These are phyloP conservation scores for Colletotrichum acutatum DNA, from an alignment of 2,329 filamentous ascomycete species.

Conservation along the genomic window DNA sequence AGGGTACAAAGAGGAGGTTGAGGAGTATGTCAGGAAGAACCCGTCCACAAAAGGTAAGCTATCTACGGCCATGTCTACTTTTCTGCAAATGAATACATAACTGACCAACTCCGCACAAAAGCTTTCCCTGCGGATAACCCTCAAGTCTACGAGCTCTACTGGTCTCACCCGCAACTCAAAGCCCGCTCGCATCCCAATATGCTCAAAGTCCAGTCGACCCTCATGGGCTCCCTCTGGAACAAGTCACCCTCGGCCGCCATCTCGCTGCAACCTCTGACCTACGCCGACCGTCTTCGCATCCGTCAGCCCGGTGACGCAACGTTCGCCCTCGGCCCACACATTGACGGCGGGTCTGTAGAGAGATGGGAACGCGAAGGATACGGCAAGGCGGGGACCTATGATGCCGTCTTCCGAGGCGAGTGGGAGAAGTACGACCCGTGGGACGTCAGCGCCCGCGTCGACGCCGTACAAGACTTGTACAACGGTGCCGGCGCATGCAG, in stretches of 20 bases:
- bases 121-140: slow-evolving; percentile 75
- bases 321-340: slow-evolving; percentile 79
- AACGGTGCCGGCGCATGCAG: slow-evolving; percentile 83
- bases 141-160: slow-evolving; percentile 81
- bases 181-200: slow-evolving; percentile 75
- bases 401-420: slow-evolving; percentile 74
- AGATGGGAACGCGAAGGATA: slow-evolving; percentile 80
- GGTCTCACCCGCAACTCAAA: slow-evolving; percentile 75
- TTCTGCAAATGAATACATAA: not conserved
- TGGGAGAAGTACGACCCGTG: slow-evolving; percentile 89
- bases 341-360: slow-evolving; percentile 80
- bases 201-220: slow-evolving; percentile 67
- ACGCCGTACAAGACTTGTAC: slow-evolving; percentile 79
- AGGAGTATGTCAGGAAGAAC: slow-evolving; percentile 74
- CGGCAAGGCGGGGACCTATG: slow-evolving; percentile 75
- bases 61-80: rapidly evolving
- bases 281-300: slow-evolving; percentile 79
- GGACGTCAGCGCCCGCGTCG: slow-evolving; percentile 77
- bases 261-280: slow-evolving; percentile 69
- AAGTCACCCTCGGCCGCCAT: slow-evolving; percentile 59
- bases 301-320: slow-evolving; percentile 75
- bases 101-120: slow-evolving; percentile 37
- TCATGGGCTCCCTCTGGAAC: slow-evolving; percentile 72
- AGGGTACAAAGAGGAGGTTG: slow-evolving; percentile 71
- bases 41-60: slow-evolving; percentile 63